Conservation (phyloP, 495 filamentous ascomycete species). For the Penicilliopsis zonata region DNA sequence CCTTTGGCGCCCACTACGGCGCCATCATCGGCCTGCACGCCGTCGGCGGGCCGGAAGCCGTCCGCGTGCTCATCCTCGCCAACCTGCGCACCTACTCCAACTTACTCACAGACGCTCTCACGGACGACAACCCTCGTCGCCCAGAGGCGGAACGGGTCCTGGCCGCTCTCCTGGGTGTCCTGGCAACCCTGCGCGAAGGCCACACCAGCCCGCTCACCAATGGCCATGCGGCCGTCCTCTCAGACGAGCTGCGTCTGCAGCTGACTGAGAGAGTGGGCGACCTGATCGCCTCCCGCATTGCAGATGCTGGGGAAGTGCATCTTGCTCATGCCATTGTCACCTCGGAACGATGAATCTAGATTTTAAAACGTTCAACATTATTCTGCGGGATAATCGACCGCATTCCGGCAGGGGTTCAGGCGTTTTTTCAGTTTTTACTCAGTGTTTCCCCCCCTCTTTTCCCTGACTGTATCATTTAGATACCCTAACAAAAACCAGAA, state of each 20-base stretch:
- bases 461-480: too few species aligned
- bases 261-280: slow-evolving; percentile 49
- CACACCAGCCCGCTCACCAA: slow-evolving; percentile 25
- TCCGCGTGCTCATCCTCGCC: slow-evolving; percentile 69
- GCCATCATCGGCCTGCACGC: slow-evolving; percentile 65
- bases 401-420: too few species aligned
- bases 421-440: too few species aligned
- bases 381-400: too few species aligned
- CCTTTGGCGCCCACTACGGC: slow-evolving; percentile 74
- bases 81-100: slow-evolving; percentile 69
- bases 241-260: slow-evolving; percentile 38
- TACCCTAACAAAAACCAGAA: too few species aligned
- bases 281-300: slow-evolving; percentile 40
- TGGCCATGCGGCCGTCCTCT: slow-evolving; percentile 33
- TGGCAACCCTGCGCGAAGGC: slow-evolving; percentile 35
- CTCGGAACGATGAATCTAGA: slow-evolving; percentile 9
- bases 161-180: slow-evolving; percentile 45
- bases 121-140: slow-evolving; percentile 36
- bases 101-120: slow-evolving; percentile 55
- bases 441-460: too few species aligned
- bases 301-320: slow-evolving; percentile 32
- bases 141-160: slow-evolving; percentile 54
- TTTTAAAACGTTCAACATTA: too few species aligned
- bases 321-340: slow-evolving; percentile 25
- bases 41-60: slow-evolving; percentile 64